Evolutionary conservation across 1,284 basidiomycete genomes (phyloP), one percentile per base, ranked within the genome.

Genomic region (Fomitopsis palustris): DNA sequence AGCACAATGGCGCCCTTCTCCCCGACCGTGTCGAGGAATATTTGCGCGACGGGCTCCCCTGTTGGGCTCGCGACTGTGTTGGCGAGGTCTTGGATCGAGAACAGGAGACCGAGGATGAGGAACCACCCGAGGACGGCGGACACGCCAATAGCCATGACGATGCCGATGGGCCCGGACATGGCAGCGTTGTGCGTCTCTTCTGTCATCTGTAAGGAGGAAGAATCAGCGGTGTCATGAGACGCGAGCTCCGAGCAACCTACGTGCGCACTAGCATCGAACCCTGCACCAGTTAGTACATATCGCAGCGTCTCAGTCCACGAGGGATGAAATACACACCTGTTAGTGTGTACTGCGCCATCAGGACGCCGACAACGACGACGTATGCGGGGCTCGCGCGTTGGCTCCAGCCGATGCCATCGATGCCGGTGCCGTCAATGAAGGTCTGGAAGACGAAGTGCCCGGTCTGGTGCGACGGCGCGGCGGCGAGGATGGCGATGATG

Each of bases 181-280:
- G 86, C 85, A 16, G 89, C 88, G 67, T 91, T 88, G 53, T 76
- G 81, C 0, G 90, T 92, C 71, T 92, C 89, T 72, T 92, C 90
- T 0, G 87, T 86, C 87, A 91, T 87, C 84, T 89, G 66, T 17
- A 27, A 37, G 27, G n/a, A 37, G 43, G 29, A 54, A 16, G 43
- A 35, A n/a, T 55, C 25, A 29, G 38, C 19, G 23, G 43, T 14
- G 53, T 39, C 19, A 53, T 39, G 38, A 52, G 31, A n/a, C 19
- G 12, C 19, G 55, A 37, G 45, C 55, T 54, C 45, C 21, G 49
- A 21, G 25, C 1, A 23, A 73, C 82, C 62, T 62, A 86, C 85
- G 71, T 88, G 85, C 35, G 86, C 86, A 64, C 85, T 86, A 23
- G 86, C 86, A 67, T 89, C 87, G 67, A 87, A 90, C 3, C 87